phyloP scores from a whole-genome alignment of 2,329 filamentous ascomycete species.

The Hymenoscyphus fructigenus region DNA sequence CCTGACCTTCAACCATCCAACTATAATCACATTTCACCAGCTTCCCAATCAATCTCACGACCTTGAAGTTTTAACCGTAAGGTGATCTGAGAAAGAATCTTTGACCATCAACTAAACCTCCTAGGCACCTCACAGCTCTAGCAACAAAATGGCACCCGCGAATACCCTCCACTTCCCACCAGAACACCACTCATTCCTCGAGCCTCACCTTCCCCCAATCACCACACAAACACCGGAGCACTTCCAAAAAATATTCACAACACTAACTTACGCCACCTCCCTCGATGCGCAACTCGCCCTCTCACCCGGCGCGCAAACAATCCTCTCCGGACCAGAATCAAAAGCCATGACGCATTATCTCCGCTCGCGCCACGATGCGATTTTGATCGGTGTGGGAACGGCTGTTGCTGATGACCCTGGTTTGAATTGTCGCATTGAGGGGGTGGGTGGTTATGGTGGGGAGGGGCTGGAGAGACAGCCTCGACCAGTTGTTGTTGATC shows the following conservation, averaged over 20 bases:
- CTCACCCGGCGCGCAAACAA: slow-evolving; percentile 72
- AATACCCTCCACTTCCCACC: too few relatives aligned
- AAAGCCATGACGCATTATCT: slow-evolving; percentile 93
- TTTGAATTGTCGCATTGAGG: slow-evolving; percentile 72
- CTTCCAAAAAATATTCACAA: slow-evolving; percentile 38
- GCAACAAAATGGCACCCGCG: too few relatives aligned
- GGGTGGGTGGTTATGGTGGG: slow-evolving; percentile 38
- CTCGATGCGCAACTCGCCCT: slow-evolving; percentile 80
- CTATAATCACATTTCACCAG: too few relatives aligned
- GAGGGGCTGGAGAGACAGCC: slow-evolving; percentile 61
- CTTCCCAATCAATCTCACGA: too few relatives aligned
- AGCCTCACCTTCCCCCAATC: too few relatives aligned
- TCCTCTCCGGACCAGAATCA: slow-evolving; percentile 77
- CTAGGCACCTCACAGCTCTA: too few relatives aligned
- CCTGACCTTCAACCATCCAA: too few relatives aligned
- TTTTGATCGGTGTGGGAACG: slow-evolving; percentile 80
- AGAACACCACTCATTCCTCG: too few relatives aligned
- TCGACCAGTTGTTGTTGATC: slow-evolving; percentile 78
- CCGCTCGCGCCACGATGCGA: slow-evolving; percentile 76
- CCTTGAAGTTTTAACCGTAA: too few relatives aligned
- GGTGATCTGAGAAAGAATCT: too few relatives aligned
- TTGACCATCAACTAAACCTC: too few relatives aligned
- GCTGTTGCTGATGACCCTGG: slow-evolving; percentile 80
- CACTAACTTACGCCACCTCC: slow-evolving; percentile 85
- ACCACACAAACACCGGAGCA: too few relatives aligned